Base-by-base conservation (phyloP, 1,139 yeast genomes). In the Saccharomycopsis hybrid region DNA sequence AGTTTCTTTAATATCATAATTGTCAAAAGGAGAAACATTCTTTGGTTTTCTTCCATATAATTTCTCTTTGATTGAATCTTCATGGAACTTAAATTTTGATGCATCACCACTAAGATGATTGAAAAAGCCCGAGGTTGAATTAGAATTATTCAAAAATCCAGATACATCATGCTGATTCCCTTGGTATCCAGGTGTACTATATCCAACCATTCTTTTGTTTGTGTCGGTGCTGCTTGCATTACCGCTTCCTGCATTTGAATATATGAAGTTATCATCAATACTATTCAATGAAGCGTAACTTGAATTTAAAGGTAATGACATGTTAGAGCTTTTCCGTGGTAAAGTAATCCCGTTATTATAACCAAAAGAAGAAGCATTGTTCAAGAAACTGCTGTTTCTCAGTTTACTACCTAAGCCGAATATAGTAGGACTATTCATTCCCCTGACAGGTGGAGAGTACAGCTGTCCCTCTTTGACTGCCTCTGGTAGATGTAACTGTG, bases 251-350 rank as follows among this genome's bases (percentile, higher is more conserved):
- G 18, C 18, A 18, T 18, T 18, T 11, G 39, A 36, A n/a, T 69
- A 72, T 18, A 48, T 29, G 9, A 51, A 50, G 48, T 82, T 87
- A 58, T 82, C 84, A 61, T 82, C 82, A 51, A 78, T 73, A 60
- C 89, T 82, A 61, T 84, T 89, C 60, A 85, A 68, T 0, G 90
- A 83, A 1, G 90, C 92, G 70, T 82, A 83, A 56, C 89, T 82
- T 47, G 84, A 86, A 56, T 79, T 81, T 24, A 82, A 71, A 0
- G 89, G 87, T 43, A 84, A 62, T 24, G 82, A 65, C 59, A 66
- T 59, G 56, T 61, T 56, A 59, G 71, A 43, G 55, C 62, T 27
- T 62, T 65, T 70, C 60, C 60, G 58, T 49, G 66, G 65, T 44
- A 69, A 77, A 33, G 71, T 78, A 3, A 43, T 32, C 5, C 54